Base-by-base conservation (phyloP, 345 rosid species). In the Moringa oleifera region DNA sequence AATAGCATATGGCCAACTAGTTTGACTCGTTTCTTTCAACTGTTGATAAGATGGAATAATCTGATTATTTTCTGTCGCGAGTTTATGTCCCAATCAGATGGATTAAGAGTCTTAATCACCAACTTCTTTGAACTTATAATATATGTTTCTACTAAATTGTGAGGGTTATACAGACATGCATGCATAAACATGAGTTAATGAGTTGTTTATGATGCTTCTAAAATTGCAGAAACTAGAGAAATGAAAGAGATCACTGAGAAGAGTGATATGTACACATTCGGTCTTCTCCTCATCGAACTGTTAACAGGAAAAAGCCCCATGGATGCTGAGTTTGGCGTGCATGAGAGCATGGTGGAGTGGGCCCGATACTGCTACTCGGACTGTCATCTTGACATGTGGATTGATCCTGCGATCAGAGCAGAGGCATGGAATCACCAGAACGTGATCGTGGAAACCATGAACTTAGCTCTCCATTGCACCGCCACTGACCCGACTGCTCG, bases 391-490 rank as follows among this genome's bases (percentile, higher is more conserved):
- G 80, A 83, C 51, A 18, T 33, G 61, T 92, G 98, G 98, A 73
- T 89, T 6, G 95, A 92, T 69, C 75, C 88, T 25, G 57, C 50
- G 18, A 74, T 89, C 36, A 68, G 62, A 61, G 75, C 22, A 37
- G 53, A 77, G 4, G 67, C 72, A 18, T 66, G 75, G 12, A 63
- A 21, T 25, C 54, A 69, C 53, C 75, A 81, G 41, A 73, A 53
- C 0, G 76, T 80, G 74, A 74, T 84, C 20, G 79, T 87, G 6
- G 81, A 84, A 47, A 70, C 80, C 51, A 85, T 87, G 89, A 83
- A 79, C 63, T 66, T 92, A 53, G 96, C 95, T 58, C 76, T 92
- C 16, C 84, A 71, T 0, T 92, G 96, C 85, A 92, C 86, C 11
- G 81, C 78, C 9, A 66, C 63, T 0, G 91, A 87, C 67, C 90